Evolutionary conservation across 306 rosid species (phyloP).

Genomic region (Mimosa bimucronata): DNA sequence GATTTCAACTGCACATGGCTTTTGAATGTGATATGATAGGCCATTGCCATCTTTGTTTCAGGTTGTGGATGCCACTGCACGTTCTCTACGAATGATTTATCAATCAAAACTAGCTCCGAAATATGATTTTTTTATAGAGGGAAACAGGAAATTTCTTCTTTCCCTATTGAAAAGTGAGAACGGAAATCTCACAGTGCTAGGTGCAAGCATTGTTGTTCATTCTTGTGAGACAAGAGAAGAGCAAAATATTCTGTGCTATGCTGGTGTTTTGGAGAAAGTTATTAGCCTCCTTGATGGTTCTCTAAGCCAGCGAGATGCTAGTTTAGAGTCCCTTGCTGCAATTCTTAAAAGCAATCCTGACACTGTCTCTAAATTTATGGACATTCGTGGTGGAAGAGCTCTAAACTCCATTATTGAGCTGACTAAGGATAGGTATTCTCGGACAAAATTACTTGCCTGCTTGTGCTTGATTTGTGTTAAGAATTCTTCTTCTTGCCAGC

Average conservation of each 20-base stretch:
- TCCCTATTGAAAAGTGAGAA: conserved; percentile 75
- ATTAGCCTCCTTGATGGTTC: conserved; percentile 79
- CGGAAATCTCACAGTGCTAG: conserved; percentile 85
- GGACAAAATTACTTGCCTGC: conserved; percentile 83
- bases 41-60: conserved; percentile 38
- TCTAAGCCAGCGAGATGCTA: conserved; percentile 80
- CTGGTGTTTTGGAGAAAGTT: conserved; percentile 75
- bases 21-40: conserved; percentile 10
- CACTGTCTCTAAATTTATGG: conserved; percentile 73
- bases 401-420: conserved; percentile 71
- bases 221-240: conserved; percentile 72
- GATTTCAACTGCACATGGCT: conserved; percentile 12
- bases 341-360: conserved; percentile 64
- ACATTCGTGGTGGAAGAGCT: conserved; percentile 61
- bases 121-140: conserved; percentile 64
- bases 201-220: conserved; percentile 86
- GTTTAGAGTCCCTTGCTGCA: conserved; percentile 85
- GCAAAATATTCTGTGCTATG: conserved; percentile 61
- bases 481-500: conserved; percentile 70
- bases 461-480: conserved; percentile 79
- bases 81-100: conserved; percentile 87
- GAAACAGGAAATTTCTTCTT: conserved; percentile 72
- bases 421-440: conserved; percentile 71
- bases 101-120: conserved; percentile 94
- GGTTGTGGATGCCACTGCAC: conserved; percentile 94